Evolutionary conservation across 768 basidiomycete species (phyloP).

Genomic region (Lactifluus subvellereus): DNA sequence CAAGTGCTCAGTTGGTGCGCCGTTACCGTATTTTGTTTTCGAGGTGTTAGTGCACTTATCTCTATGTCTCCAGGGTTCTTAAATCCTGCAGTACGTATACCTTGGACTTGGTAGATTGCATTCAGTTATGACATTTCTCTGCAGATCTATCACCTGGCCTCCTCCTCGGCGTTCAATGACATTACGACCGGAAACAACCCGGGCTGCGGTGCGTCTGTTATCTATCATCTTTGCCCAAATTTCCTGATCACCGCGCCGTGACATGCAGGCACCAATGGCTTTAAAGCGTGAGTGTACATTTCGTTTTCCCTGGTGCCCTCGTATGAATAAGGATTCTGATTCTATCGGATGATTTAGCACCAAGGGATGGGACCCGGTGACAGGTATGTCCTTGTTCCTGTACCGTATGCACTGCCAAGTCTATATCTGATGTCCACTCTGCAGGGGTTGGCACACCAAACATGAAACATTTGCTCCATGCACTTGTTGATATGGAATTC

Average conservation of each 20-base stretch:
- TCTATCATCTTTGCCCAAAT: neutral
- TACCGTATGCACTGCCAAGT: neutral
- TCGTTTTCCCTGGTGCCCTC: neutral
- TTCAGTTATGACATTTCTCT: neutral
- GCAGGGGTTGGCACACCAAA: constrained; percentile 15
- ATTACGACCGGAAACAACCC: constrained; percentile 10
- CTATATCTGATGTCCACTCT: neutral
- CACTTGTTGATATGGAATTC: neutral
- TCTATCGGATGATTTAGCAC: neutral
- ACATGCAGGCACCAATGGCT: constrained; percentile 8
- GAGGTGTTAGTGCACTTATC: neutral
- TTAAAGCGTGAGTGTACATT: neutral
- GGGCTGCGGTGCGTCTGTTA: constrained; percentile 12
- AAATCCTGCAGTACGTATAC: neutral
- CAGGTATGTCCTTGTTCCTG: neutral
- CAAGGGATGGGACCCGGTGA: constrained; percentile 16
- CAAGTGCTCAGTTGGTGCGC: constrained; percentile 22
- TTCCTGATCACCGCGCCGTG: neutral
- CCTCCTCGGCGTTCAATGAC: constrained; percentile 2
- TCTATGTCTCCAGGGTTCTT: constrained; percentile 1
- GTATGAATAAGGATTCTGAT: neutral
- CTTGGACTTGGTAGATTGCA: neutral
- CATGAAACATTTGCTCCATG: neutral
- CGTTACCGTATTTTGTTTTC: neutral
- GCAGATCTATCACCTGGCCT: neutral